phyloP scores from a whole-genome alignment of 164 flowering plant species.

The Aristolochia fimbriata region DNA sequence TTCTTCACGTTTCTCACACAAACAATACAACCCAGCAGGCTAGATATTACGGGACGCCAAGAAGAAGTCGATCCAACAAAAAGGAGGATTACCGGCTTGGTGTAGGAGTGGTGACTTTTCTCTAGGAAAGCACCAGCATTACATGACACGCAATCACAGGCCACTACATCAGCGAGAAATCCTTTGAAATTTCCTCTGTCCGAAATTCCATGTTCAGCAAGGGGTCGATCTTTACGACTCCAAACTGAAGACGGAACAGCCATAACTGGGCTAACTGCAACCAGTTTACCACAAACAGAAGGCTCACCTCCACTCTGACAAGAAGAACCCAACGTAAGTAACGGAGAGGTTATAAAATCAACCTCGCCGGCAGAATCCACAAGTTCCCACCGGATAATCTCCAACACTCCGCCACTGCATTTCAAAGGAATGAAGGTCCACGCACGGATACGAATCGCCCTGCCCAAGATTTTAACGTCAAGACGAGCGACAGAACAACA shows the following conservation, averaged over 20 bases:
- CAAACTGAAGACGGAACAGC: conserved; percentile 43
- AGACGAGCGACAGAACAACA: conserved; percentile 66
- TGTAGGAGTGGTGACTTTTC: conserved; percentile 28
- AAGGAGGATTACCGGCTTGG: conserved; percentile 29
- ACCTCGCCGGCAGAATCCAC: conserved; percentile 9
- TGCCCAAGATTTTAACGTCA: conserved; percentile 30
- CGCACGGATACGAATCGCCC: conserved; percentile 36
- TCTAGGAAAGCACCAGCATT: conserved; percentile 12
- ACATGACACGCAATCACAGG: conserved; percentile 56
- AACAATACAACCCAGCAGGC: conserved; percentile 37
- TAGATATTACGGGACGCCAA: conserved; percentile 56
- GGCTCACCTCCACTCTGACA: conserved; percentile 16
- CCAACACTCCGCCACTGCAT: conserved; percentile 36
- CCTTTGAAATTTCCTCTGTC: conserved; percentile 29
- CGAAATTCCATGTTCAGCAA: background rate
- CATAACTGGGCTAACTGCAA: conserved; percentile 56
- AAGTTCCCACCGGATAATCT: conserved; percentile 62
- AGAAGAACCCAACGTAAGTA: conserved; percentile 10
- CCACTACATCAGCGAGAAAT: conserved; percentile 45
- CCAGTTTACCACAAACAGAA: conserved; percentile 36
- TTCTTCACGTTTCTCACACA: conserved; percentile 50
- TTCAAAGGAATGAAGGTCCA: conserved; percentile 82
- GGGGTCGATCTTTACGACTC: conserved; percentile 6
- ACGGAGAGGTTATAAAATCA: conserved; percentile 14
- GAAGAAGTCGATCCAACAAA: conserved; percentile 42